A percentile compares a stretch with the other conserved stretches of the same genome.
phyloP scores from a whole-genome alignment of 2,329 filamentous ascomycete species.

The Fusarium sp. region DNA sequence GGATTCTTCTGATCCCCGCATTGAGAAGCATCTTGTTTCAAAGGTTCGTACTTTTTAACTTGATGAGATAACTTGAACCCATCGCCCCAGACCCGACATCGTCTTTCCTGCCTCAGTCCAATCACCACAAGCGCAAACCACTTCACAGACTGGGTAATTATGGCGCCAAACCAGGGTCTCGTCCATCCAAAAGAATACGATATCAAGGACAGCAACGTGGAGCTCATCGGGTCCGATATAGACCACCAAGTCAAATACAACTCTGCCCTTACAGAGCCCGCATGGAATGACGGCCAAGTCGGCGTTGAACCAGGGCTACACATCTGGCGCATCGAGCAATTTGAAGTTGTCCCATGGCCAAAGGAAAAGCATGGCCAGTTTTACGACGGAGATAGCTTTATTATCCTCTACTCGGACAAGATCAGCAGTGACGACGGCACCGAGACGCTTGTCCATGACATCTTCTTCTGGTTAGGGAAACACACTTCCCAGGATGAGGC shows the following conservation, averaged over 20 bases:
- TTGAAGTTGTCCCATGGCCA: conserved; percentile 70
- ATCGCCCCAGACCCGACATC: background rate
- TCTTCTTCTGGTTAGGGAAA: conserved; percentile 75
- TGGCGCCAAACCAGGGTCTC: conserved; percentile 69
- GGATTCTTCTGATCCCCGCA: conserved; percentile 31
- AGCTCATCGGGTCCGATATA: conserved; percentile 69
- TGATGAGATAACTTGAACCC: conserved; percentile 6
- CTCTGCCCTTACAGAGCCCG: conserved; percentile 70
- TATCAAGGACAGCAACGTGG: conserved; percentile 73
- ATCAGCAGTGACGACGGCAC: conserved; percentile 54
- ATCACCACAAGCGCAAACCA: background rate
- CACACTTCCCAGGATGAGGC: conserved; percentile 75
- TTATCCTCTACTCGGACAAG: conserved; percentile 68
- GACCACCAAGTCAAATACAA: conserved; percentile 75
- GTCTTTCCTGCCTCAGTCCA: background rate
- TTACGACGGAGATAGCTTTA: conserved; percentile 74
- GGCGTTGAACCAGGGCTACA: conserved; percentile 63
- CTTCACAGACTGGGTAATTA: conserved; percentile 45
- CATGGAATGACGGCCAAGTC: conserved; percentile 69
- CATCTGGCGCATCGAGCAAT: conserved; percentile 74
- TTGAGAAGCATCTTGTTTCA: conserved; percentile 15
- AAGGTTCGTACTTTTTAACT: background rate
- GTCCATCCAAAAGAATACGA: conserved; percentile 72
- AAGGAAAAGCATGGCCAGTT: conserved; percentile 66
- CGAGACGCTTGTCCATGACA: conserved; percentile 65